Conservation (phyloP, 1,284 basidiomycete species). For the Wallemia hederae region DNA sequence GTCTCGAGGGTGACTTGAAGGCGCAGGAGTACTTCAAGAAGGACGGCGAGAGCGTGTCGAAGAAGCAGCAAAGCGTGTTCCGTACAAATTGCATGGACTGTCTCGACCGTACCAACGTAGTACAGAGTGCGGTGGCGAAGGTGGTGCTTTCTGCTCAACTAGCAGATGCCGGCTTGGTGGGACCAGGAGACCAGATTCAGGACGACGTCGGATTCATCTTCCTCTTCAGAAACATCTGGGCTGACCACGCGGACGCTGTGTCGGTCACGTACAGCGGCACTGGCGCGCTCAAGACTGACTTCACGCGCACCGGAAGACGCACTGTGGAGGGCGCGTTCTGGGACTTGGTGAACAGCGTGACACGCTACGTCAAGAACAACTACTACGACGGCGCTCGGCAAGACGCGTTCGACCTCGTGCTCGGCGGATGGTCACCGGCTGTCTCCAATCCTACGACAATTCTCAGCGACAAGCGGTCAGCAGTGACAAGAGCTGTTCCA, state of each 20-base stretch:
- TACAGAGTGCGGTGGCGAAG: constrained; percentile 63
- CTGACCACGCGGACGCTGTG: constrained; percentile 80
- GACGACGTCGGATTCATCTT: constrained; percentile 45
- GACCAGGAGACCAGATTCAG: constrained; percentile 37
- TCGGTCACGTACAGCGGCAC: constrained; percentile 80
- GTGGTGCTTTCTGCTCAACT: constrained; percentile 59
- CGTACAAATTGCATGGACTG: constrained; percentile 51
- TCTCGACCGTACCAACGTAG: constrained; percentile 85
- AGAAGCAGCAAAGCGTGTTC: constrained; percentile 18
- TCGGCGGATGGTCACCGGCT: constrained; percentile 62
- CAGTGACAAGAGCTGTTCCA: constrained; percentile 60
- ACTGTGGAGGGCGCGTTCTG: constrained; percentile 48
- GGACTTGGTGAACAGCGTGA: constrained; percentile 60
- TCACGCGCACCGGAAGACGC: constrained; percentile 72
- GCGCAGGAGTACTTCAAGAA: constrained; percentile 42
- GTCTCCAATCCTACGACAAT: constrained; percentile 30
- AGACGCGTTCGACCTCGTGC: constrained; percentile 82
- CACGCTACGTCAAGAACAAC: constrained; percentile 86
- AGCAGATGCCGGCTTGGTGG: constrained; percentile 35
- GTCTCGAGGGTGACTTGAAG: constrained; percentile 39
- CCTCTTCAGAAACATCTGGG: constrained; percentile 83
- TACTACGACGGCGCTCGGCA: constrained; percentile 85
- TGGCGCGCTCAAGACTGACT: constrained; percentile 88
- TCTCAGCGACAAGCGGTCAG: constrained; percentile 43
- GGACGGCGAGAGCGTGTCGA: constrained; percentile 5